Base-by-base conservation (phyloP, 1,284 basidiomycete species). In the Phaffia rhodozyma region DNA sequence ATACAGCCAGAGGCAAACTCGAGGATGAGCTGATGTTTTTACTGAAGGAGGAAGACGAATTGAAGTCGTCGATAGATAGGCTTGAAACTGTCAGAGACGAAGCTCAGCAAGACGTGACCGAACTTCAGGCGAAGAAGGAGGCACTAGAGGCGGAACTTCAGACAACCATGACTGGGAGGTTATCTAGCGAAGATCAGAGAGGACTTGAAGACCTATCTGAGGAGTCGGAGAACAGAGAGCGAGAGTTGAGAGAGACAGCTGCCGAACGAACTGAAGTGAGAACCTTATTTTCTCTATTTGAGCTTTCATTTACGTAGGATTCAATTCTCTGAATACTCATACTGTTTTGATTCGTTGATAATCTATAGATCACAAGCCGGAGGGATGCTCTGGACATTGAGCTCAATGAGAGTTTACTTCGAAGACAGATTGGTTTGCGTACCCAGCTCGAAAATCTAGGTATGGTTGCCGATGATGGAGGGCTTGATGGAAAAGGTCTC, bases 381-480 rank as follows among this genome's bases (percentile, higher is more conserved):
- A 91, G 89, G 75, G 89, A 85, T 71, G 77, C 85, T 18, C 77
- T 97, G 27, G 90, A 97, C 74, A 93, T 97, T 60, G 94, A 98
- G 74, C 79, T 98, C 43, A 90, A 88, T 67, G 94, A 98, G 72
- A 86, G 86, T 68, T 80, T 97, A 21, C 81, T 84, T 23, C 82
- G 92, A 3, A 82, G 86, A 20, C 80, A 84, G 50, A 86, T 91
- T 62, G 91, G 93, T 70, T 72, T 97, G 2, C 82, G 84, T 51
- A 75, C 78, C 50, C 87, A 87, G 71, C 78, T 97, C 20, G 92
- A 97, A 67, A 77, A 81, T 57, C 77, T 87, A 23, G 87, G 81
- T 56, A 86, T 84, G 60, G 78, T 80, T 0, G 83, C 82, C 55
- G 80, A 83, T 20, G 81, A 82, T 55, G 72, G 71, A 20, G 82